phyloP scores from a whole-genome alignment of 164 flowering plant genomes.

The Stephania japonica region DNA sequence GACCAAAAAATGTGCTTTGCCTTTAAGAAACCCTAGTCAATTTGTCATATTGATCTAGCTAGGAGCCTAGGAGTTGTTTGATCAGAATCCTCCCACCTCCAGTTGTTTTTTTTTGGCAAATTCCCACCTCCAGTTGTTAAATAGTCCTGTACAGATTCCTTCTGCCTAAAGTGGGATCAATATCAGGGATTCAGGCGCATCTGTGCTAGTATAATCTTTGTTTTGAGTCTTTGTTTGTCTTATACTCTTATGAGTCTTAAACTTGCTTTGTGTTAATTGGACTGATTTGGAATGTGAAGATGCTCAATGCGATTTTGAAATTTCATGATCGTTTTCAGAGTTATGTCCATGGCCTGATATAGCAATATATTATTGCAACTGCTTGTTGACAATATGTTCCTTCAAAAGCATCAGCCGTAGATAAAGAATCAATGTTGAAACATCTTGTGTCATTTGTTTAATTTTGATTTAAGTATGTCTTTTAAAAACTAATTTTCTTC shows the following conservation, averaged over 20 bases:
- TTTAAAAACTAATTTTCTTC: slow-evolving; percentile 5
- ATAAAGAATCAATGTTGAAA: background rate
- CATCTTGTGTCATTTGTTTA: slow-evolving; percentile 1
- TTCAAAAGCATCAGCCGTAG: background rate
- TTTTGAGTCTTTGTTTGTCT: background rate
- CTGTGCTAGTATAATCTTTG: background rate
- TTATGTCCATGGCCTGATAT: background rate
- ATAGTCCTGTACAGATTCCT: background rate
- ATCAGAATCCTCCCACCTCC: background rate
- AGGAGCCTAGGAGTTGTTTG: background rate
- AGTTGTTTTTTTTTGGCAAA: too few relatives aligned
- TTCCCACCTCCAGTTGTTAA: background rate
- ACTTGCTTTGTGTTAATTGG: background rate
- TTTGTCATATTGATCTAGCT: background rate
- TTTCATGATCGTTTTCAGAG: background rate
- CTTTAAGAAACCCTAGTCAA: too few relatives aligned
- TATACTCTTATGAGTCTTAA: background rate
- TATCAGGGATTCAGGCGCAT: background rate
- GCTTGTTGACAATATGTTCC: background rate
- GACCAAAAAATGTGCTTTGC: too few relatives aligned
- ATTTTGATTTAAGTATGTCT: slow-evolving; percentile 1
- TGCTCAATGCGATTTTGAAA: background rate
- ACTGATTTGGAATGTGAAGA: background rate
- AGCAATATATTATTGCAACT: background rate
- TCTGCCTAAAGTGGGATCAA: background rate